These are phyloP conservation scores for Angophora floribunda DNA, from an alignment of 345 rosid species.

Conservation along the genomic window DNA sequence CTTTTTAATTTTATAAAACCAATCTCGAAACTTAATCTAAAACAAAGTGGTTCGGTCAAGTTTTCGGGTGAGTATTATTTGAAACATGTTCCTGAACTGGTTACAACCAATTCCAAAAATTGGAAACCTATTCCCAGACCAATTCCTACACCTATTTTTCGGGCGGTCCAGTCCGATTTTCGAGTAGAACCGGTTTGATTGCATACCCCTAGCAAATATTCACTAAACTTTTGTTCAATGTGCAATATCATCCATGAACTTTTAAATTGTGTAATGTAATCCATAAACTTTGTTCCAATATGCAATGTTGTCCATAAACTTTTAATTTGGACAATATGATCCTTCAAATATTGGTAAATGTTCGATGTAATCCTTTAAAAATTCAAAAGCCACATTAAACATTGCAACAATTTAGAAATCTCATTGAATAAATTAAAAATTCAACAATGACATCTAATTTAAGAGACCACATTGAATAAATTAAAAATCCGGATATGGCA, in stretches of 20 bases:
- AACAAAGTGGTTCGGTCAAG: too few relatives aligned
- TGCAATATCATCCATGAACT: background rate
- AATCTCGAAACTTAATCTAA: too few relatives aligned
- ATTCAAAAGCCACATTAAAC: too few relatives aligned
- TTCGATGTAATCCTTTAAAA: background rate
- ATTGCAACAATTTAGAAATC: accelerated
- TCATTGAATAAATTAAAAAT: background rate
- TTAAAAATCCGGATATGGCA: background rate
- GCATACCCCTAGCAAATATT: background rate
- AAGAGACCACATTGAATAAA: background rate
- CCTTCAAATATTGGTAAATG: background rate
- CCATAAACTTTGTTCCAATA: accelerated
- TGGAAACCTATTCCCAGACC: too few relatives aligned
- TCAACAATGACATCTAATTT: background rate
- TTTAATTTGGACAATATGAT: accelerated
- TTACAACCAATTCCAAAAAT: too few relatives aligned
- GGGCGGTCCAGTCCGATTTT: too few relatives aligned
- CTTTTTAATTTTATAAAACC: too few relatives aligned
- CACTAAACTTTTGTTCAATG: background rate
- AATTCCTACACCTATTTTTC: too few relatives aligned
- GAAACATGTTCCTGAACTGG: too few relatives aligned
- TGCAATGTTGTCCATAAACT: accelerated
- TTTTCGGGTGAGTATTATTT: too few relatives aligned
- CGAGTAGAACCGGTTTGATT: too few relatives aligned
- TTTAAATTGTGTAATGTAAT: background rate